phyloP scores from a whole-genome alignment of 2,329 filamentous ascomycete species.

The Mycosphaerella sp. region DNA sequence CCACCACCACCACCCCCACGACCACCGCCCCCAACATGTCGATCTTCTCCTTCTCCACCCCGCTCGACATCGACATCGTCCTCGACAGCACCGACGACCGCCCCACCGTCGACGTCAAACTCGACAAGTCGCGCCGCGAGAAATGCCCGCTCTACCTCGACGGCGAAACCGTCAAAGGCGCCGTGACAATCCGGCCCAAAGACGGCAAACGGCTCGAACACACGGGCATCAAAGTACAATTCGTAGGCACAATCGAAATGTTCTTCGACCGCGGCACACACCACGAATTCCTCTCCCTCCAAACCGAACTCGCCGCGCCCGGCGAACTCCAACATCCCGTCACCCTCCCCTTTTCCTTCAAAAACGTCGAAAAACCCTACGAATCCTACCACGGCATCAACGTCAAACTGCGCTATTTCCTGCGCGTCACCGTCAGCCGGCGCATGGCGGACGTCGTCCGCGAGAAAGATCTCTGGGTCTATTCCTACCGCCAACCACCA shows the following conservation, averaged over 20 bases:
- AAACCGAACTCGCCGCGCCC: constrained; percentile 92
- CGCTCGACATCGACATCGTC: constrained; percentile 97
- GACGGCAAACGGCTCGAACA: constrained; percentile 97
- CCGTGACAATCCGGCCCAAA: constrained; percentile 90
- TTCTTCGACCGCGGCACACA: constrained; percentile 99
- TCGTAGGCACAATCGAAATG: constrained; percentile 99
- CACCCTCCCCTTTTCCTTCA: constrained; percentile 99
- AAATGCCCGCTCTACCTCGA: constrained; percentile 97
- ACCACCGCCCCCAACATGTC: constrained; percentile 57
- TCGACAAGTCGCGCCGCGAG: constrained; percentile 95
- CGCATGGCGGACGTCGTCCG: constrained; percentile 97
- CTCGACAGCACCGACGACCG: constrained; percentile 92
- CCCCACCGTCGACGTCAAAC: constrained; percentile 93
- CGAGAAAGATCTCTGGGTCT: constrained; percentile 99
- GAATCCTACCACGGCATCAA: constrained; percentile 99
- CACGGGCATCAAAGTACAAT: constrained; percentile 98
- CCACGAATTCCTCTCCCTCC: constrained; percentile 96
- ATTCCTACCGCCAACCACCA: constrained; percentile 94
- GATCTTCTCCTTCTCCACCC: constrained; percentile 90
- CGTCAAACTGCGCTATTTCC: constrained; percentile 96
- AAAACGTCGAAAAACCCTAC: constrained; percentile 99
- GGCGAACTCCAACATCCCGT: constrained; percentile 98
- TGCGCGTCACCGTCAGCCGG: constrained; percentile 90
- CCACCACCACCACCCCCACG: background rate
- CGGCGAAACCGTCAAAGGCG: constrained; percentile 95